Evolutionary conservation across 1,284 basidiomycete genomes (phyloP).

Genomic region (Ustilago trichophora): DNA sequence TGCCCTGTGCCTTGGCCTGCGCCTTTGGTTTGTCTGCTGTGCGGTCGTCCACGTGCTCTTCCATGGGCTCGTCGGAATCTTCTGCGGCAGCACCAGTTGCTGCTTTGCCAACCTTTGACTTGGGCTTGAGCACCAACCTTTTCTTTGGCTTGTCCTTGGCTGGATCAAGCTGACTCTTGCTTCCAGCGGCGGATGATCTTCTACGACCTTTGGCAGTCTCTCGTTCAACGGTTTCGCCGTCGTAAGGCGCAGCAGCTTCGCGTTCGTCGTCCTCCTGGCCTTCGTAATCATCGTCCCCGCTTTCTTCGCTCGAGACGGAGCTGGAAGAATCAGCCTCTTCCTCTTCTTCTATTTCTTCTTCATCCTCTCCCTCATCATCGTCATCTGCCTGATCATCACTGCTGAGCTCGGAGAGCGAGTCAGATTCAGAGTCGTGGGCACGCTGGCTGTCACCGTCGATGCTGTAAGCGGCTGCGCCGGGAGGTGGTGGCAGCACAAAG

Average conservation of each 20-base stretch:
- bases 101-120: constrained; percentile 34
- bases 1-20: constrained; percentile 4
- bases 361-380: constrained; percentile 17
- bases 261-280: constrained; percentile 16
- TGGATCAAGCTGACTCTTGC: constrained; percentile 11
- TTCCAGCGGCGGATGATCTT: constrained; percentile 20
- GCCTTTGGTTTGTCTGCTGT: constrained; percentile 14
- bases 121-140: constrained; percentile 40
- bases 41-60: constrained; percentile 4
- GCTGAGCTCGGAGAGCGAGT: constrained; percentile 49
- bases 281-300: constrained; percentile 33
- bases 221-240: not conserved
- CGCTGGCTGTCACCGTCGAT: constrained; percentile 27
- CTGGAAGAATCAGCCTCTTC: constrained; percentile 15
- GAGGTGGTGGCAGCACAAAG: constrained; percentile 80
- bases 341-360: constrained; percentile 11
- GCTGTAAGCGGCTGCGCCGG: constrained; percentile 21
- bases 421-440: constrained; percentile 38
- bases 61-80: constrained; percentile 12
- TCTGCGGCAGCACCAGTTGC: not conserved
- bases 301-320: constrained; percentile 17
- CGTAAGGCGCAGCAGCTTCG: constrained; percentile 4
- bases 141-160: constrained; percentile 32
- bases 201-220: constrained; percentile 11
- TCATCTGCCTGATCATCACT: constrained; percentile 42